Conservation (phyloP, 306 rosid species). For the Leucaena leucocephala region DNA sequence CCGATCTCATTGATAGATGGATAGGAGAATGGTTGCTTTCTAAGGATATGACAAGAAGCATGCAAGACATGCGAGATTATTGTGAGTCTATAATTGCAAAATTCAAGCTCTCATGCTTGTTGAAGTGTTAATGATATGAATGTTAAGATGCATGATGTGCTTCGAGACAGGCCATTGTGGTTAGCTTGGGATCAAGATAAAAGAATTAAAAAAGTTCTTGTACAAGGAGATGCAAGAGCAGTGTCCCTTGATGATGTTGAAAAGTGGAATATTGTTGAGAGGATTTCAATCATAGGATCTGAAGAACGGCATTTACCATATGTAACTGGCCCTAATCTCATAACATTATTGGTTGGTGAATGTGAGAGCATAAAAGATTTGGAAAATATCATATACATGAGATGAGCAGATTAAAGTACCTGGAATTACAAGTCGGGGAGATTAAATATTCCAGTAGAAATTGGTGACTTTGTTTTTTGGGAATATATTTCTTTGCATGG, state of each 20-base stretch:
- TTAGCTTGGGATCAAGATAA: not conserved
- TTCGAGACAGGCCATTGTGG: not conserved
- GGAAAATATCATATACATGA: not conserved
- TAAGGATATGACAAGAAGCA: not conserved
- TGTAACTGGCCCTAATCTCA: no score
- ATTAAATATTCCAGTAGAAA: not conserved
- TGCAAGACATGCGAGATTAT: not conserved
- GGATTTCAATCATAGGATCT: not conserved
- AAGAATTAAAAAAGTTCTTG: not conserved
- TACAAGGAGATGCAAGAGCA: not conserved
- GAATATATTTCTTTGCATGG: not conserved
- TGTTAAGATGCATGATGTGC: slow-evolving; percentile 15
- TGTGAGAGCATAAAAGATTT: not conserved
- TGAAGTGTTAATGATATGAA: not conserved
- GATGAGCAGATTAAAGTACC: not conserved
- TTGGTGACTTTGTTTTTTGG: not conserved
- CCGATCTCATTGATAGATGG: not conserved
- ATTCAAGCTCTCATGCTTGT: slow-evolving; percentile 12
- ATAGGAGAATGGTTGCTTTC: not conserved
- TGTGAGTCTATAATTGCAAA: slow-evolving; percentile 1
- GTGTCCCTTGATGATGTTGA: not conserved
- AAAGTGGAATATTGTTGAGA: not conserved
- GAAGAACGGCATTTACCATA: no score
- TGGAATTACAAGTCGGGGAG: not conserved
- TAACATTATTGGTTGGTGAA: not conserved